Conservation (phyloP, 352 stramenopile species). For the Pythium vanterpoolii region DNA sequence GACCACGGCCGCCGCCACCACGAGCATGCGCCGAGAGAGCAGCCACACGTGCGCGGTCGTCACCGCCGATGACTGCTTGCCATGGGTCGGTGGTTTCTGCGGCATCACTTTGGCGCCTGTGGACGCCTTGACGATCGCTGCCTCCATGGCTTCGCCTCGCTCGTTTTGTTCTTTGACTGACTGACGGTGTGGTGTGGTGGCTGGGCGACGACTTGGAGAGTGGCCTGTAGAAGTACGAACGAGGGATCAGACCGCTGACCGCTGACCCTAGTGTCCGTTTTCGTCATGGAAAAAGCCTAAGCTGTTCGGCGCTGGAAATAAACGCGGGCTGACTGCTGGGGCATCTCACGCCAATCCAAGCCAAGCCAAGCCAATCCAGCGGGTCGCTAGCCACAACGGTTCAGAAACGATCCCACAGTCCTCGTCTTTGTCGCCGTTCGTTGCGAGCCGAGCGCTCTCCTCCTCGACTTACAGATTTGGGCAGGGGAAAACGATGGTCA, state of each 20-base stretch:
- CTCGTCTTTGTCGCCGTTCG: background rate
- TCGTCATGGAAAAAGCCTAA: background rate
- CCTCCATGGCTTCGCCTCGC: slow-evolving; percentile 1
- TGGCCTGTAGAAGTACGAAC: background rate
- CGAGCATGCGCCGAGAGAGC: slow-evolving; percentile 4
- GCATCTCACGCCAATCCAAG: background rate
- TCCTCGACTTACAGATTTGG: too few relatives aligned
- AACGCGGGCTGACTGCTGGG: background rate
- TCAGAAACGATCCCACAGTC: background rate
- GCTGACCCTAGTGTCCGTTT: background rate
- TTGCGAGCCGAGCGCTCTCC: background rate
- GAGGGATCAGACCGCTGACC: background rate
- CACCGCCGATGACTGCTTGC: background rate
- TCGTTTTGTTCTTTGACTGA: background rate
- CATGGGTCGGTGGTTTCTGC: background rate
- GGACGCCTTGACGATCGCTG: slow-evolving; percentile 4
- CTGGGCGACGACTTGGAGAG: background rate
- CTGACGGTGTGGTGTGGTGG: background rate
- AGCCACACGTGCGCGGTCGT: slow-evolving; percentile 10
- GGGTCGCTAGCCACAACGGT: too few relatives aligned
- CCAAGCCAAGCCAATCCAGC: background rate
- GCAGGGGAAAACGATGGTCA: too few relatives aligned
- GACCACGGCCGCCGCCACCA: slow-evolving; percentile 8
- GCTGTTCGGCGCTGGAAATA: background rate
- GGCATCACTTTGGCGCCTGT: slow-evolving; percentile 9